These are phyloP conservation scores for Lasiosphaeria ovina DNA, from an alignment of 495 filamentous ascomycete species.

Conservation along the genomic window DNA sequence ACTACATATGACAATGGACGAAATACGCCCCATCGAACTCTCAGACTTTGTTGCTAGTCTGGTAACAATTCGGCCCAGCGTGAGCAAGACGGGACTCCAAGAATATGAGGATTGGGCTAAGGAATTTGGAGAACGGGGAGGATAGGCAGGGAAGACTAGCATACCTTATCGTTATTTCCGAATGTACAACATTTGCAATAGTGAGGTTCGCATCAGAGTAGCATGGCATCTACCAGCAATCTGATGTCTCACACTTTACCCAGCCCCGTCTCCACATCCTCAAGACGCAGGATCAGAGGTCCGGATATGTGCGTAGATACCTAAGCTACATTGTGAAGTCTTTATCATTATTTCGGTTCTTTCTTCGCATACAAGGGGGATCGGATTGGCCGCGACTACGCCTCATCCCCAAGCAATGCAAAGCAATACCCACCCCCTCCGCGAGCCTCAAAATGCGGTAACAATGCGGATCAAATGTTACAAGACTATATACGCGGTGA, in stretches of 20 bases:
- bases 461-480: conserved; percentile 3
- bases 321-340: no score
- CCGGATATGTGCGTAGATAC: no score
- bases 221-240: no score
- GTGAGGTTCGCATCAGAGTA: no score
- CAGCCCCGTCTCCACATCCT: no score
- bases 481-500: neutral
- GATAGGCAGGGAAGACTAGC: conserved; percentile 40
- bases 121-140: conserved; percentile 89
- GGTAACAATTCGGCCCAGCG: conserved; percentile 82
- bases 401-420: no score
- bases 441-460: neutral
- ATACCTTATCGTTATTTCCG: neutral
- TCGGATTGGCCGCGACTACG: no score
- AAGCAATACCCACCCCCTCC: neutral
- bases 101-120: conserved; percentile 92
- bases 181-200: neutral
- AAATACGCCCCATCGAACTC: conserved; percentile 83
- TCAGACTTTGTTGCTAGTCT: conserved; percentile 85
- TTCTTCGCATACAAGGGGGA: no score
- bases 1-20: conserved; percentile 85
- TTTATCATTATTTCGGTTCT: no score
- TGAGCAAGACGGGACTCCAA: conserved; percentile 77
- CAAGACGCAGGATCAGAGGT: no score
- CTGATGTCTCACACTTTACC: no score